Conservation (phyloP, 106 monocot genomes). For the Platanthera guangdongensis region DNA sequence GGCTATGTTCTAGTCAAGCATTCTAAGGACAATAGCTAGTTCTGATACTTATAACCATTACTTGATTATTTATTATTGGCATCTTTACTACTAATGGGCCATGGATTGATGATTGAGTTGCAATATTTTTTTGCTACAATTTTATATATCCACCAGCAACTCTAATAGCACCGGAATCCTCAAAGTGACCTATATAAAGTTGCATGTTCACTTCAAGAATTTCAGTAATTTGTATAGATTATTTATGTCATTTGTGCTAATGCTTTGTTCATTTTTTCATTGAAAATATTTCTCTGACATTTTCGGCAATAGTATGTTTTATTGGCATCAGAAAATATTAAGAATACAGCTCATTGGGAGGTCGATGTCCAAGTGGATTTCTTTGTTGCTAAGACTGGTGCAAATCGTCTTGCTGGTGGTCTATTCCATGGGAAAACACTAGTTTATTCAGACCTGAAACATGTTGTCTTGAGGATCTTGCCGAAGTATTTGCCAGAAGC, state of each 20-base stretch:
- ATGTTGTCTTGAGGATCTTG: constrained; percentile 82
- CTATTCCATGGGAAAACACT: constrained; percentile 89
- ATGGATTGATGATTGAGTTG: neutral
- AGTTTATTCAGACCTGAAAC: constrained; percentile 84
- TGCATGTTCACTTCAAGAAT: neutral
- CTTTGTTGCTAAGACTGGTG: constrained; percentile 63
- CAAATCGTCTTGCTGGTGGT: constrained; percentile 54
- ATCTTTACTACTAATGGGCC: neutral
- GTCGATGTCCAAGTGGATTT: constrained; percentile 89
- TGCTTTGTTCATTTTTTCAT: neutral
- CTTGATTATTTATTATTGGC: neutral
- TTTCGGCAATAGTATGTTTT: constrained; percentile 72
- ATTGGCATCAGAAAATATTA: constrained; percentile 61
- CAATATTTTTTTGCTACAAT: neutral
- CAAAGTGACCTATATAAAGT: neutral
- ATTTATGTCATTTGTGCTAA: neutral
- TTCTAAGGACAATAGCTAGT: neutral
- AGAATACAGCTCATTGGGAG: constrained; percentile 96
- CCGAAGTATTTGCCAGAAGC: constrained; percentile 90
- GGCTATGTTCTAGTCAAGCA: neutral
- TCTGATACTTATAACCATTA: neutral
- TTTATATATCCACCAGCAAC: neutral
- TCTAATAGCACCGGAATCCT: neutral
- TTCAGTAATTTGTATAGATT: neutral
- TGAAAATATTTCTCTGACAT: constrained; percentile 15